phyloP scores from a whole-genome alignment of 805 yeast species.

The Nakazawaea peltata region DNA sequence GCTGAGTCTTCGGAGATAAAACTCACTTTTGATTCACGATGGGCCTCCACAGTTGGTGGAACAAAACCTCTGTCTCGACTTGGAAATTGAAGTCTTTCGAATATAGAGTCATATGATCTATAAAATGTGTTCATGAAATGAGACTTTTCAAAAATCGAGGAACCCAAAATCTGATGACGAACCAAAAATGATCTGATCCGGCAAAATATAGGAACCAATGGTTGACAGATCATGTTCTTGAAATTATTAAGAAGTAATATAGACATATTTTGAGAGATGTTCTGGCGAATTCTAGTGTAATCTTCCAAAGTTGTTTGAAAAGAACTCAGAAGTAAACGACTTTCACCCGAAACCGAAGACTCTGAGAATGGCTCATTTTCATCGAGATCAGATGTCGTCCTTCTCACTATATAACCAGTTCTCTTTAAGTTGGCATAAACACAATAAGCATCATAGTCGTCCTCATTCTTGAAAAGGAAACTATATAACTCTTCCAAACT shows the following conservation, averaged over 20 bases:
- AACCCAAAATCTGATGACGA: slow-evolving; percentile 2
- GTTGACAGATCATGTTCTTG: slow-evolving; percentile 5
- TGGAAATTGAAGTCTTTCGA: not conserved
- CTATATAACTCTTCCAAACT: slow-evolving; percentile 61
- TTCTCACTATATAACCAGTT: slow-evolving; percentile 55
- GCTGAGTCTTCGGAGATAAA: not conserved
- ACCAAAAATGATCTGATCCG: slow-evolving; percentile 1
- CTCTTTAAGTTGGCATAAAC: slow-evolving; percentile 72
- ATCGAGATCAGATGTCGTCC: slow-evolving; percentile 3
- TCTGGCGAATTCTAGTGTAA: slow-evolving; percentile 7
- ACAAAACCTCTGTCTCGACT: too few relatives aligned
- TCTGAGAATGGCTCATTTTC: not conserved
- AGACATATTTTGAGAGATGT: slow-evolving; percentile 9
- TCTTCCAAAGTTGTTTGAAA: slow-evolving; percentile 6
- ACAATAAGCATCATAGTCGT: slow-evolving; percentile 45
- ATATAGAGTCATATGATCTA: slow-evolving; percentile 3
- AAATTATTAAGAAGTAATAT: slow-evolving; percentile 8
- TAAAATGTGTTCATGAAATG: slow-evolving; percentile 7
- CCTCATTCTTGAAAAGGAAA: slow-evolving; percentile 31
- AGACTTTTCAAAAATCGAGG: slow-evolving; percentile 5
- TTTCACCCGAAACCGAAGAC: not conserved
- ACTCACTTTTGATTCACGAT: not conserved
- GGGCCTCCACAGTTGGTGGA: slow-evolving; percentile 1
- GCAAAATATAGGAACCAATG: slow-evolving; percentile 4
- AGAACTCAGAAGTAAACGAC: not conserved